Conservation (phyloP, 1,284 basidiomycete genomes). For the Fomes fomentarius region DNA sequence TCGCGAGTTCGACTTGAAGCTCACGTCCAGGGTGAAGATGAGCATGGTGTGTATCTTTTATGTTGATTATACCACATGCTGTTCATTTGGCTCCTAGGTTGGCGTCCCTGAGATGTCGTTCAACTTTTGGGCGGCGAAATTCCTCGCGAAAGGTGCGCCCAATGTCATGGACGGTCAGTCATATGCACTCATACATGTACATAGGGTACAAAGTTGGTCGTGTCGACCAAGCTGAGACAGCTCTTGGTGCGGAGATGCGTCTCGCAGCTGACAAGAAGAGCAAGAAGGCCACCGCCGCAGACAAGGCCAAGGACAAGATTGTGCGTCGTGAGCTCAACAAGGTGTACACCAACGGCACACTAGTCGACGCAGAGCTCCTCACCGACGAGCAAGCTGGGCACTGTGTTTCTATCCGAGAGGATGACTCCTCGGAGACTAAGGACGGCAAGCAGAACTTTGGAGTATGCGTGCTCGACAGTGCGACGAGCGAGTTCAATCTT, state of each 20-base stretch:
- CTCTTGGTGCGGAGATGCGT: constrained; percentile 82
- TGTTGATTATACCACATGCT: neutral
- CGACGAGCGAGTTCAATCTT: constrained; percentile 95
- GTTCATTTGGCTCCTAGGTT: constrained; percentile 53
- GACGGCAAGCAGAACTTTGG: constrained; percentile 74
- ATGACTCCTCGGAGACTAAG: constrained; percentile 41
- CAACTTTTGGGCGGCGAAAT: constrained; percentile 91
- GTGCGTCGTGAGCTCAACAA: constrained; percentile 90
- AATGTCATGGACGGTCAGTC: neutral
- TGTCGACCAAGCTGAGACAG: constrained; percentile 97
- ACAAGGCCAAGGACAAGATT: constrained; percentile 72
- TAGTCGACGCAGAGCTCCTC: constrained; percentile 89
- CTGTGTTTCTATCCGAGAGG: constrained; percentile 88
- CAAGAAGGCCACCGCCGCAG: constrained; percentile 49
- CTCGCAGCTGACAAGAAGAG: constrained; percentile 71
- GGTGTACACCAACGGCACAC: constrained; percentile 96
- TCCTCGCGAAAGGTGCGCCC: constrained; percentile 71
- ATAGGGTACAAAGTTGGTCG: constrained; percentile 94
- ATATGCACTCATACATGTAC: neutral
- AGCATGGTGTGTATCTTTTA: constrained; percentile 74
- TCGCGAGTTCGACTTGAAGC: constrained; percentile 90
- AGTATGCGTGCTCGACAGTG: constrained; percentile 92
- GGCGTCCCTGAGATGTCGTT: constrained; percentile 96
- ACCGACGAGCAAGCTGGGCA: constrained; percentile 95
- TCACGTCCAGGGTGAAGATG: constrained; percentile 96